Base-by-base conservation (phyloP, 345 rosid genomes). In the Punica granatum region DNA sequence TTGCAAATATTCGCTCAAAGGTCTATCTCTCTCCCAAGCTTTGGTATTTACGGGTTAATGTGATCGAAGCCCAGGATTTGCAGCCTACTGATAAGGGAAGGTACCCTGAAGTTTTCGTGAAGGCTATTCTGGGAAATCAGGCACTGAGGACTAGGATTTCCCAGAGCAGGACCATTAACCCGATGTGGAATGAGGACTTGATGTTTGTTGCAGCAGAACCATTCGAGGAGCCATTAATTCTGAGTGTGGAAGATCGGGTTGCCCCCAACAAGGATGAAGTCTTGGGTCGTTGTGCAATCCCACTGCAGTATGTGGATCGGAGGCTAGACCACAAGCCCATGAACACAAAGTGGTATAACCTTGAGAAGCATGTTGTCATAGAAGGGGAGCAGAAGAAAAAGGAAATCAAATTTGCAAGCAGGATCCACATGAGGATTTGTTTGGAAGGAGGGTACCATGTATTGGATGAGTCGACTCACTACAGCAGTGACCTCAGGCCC, bases 371-470 rank as follows among this genome's bases (percentile, higher is more conserved):
- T 7, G 80, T 66, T 46, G 63, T 28, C 13, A 42, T 36, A 60
- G 79, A 71, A 26, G 67, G 30, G 6, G 78, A 68, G 4, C 71
- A 65, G 74, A 77, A 67, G 43, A 74, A 67, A 74, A 63, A 63
- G 32, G 79, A 72, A 46, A 73, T 31, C 53, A 85, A 69, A n/a
- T 78, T 78, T 46, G 82, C 85, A 5, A 77, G 73, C 26, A 68
- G 81, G 71, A 68, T 84, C 44, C 86, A 66, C 56, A 26, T 73
- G n/a, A 71, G 74, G 8, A 72, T 79, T 11, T 83, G 70, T 67
- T 70, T 86, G 15, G 90, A 86, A 8, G 88, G 88, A 16, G 83
- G 82, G 39, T 86, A 86, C 63, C 86, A 86, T 56, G 90, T 86
- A 35, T 66, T 86, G 12, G 86, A 84, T 16, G 90, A 84, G 66